phyloP scores from a whole-genome alignment of 2,329 filamentous ascomycete genomes.

The Xylariaceae sp. region DNA sequence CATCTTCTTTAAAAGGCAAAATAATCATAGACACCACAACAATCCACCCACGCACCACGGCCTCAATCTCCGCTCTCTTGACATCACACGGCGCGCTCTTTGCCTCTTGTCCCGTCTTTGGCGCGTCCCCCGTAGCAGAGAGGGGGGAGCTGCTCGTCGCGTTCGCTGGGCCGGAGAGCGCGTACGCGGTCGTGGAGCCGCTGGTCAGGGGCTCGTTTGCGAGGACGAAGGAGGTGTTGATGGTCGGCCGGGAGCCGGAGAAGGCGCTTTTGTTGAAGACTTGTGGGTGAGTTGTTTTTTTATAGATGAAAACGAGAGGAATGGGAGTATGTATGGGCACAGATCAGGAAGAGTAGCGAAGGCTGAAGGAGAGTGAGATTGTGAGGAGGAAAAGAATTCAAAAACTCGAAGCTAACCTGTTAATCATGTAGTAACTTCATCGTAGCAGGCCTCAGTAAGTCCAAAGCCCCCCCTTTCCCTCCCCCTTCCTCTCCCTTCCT shows the following conservation, averaged over 20 bases:
- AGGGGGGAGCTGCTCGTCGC: constrained; percentile 41
- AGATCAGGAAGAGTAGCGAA: too few species aligned
- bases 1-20: constrained; percentile 32
- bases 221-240: constrained; percentile 37
- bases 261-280: constrained; percentile 45
- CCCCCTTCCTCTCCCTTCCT: too few species aligned
- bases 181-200: constrained; percentile 33
- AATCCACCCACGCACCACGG: constrained; percentile 41
- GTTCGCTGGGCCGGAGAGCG: constrained; percentile 36
- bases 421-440: constrained; percentile 11
- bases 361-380: too few species aligned
- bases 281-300: constrained; percentile 34
- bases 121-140: constrained; percentile 43
- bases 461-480: too few species aligned
- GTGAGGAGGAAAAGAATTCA: too few species aligned
- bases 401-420: too few species aligned
- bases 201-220: constrained; percentile 39
- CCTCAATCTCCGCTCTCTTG: constrained; percentile 23
- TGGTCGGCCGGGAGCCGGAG: constrained; percentile 37
- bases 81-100: constrained; percentile 30
- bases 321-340: too few species aligned
- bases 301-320: too few species aligned
- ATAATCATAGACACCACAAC: constrained; percentile 46
- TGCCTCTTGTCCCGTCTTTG: constrained; percentile 45
- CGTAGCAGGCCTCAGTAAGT: constrained; percentile 6